Evolutionary conservation across 2,329 filamentous ascomycete genomes (phyloP), one percentile per base, ranked within the genome.

Genomic region (Clonostachys rosea): DNA sequence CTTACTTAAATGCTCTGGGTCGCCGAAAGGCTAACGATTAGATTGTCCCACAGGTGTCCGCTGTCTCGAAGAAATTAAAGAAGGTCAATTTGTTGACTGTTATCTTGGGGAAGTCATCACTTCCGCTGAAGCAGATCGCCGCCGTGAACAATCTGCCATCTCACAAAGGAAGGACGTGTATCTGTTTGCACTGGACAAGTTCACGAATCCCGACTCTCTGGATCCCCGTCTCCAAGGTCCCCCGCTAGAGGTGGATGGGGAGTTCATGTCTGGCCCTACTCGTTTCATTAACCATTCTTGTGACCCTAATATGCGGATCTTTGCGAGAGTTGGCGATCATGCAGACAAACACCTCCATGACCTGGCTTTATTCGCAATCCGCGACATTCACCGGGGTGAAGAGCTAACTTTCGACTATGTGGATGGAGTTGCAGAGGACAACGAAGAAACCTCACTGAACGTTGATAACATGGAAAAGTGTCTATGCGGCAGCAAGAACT

Each of bases 271-370:
- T 1, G 87, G 87, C 0, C 86, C 87, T 0, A 89, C 87, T 0
- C 79, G 88, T 4, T 94, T 92, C 64, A 87, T 92, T 62, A 94
- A 94, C 56, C 89, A 94, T 62, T 87, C 81, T 3, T 92, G 89
- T 61, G 79, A 88, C 5, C 88, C 89, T 0, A 92, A 91, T 57
- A 76, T 90, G 58, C 75, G 86, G 13, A 89, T 91, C 50, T 92
- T 91, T 64, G 87, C 86, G 0, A 81, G 89, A 1, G 86, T 88
- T 2, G 87, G 86, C 44, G 88, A 91, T 57, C 84, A 88, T 50
- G 80, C 86, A 1, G 86, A 91, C 57, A 82, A 83, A 49, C 77
- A 82, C 42, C 74, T 91, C 7, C 90, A 92, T 60, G 86, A 91
- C 50, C 69, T 92, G 43, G 88, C 87, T 0, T 76, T 92, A 50